Base-by-base conservation (phyloP, 129 eudicot genomes). In the Ambrosia artemisiifolia region DNA sequence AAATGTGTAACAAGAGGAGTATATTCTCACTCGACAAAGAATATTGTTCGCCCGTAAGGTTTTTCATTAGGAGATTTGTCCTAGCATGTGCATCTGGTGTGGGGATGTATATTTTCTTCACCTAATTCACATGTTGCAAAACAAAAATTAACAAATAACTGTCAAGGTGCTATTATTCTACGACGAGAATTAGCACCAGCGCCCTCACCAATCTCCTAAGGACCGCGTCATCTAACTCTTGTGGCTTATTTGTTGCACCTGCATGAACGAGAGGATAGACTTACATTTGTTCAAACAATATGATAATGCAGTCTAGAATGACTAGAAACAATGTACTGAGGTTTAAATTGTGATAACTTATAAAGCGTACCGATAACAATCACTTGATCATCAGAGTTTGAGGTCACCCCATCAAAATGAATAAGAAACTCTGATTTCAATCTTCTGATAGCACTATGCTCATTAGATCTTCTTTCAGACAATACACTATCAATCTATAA, bases 201-300 rank as follows among this genome's bases (percentile, higher is more conserved):
- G 80, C 6, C 76, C 96, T 84, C n/a, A 95, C 99, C 97, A 95
- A 78, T 86, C 99, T 84, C 81, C 99, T 86, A 65, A 95, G 87
- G 66, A 95, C 99, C 14, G 99, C 99, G 80, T 95, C 99, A 71
- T 95, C 99, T 73, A 90, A 83, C 50, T 95, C 99, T 78, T 95
- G 96, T 62, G 99, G 99, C 83, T 91, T 95, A 81, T 95, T 95
- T 2, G 99, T 95, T 32, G 99, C 99, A 82, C 99, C 99, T 95
- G 87, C 80, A 81, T 67, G 67, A 65, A 82, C 44, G 76, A 73
- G 55, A 73, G 55, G 11, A 28, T 24, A 0, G 28, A 24, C 48
- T 33, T 10, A 16, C 51, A 42, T 70, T 48, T 67, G 20, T 42
- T 24, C 24, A 47, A 18, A 18, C 9, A 20, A 70, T 54, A 64